Conservation (phyloP, 306 rosid genomes). For the Lathyrus aphaca region DNA sequence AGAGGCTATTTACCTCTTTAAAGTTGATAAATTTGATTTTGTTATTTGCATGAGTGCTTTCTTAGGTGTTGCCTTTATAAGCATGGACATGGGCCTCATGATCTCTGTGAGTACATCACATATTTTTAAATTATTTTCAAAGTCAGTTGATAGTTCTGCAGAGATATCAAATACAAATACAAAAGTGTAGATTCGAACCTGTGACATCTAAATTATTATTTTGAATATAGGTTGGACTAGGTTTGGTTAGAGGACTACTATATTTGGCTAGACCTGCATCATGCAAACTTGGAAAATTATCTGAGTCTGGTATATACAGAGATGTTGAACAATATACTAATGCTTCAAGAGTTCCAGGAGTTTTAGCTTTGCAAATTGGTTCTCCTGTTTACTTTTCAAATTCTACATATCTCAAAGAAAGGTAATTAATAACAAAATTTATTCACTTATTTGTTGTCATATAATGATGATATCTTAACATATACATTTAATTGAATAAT, state of each 20-base stretch:
- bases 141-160: too few relatives aligned
- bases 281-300: constrained; percentile 76
- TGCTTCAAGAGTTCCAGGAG: constrained; percentile 47
- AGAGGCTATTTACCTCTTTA: constrained; percentile 55
- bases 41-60: constrained; percentile 70
- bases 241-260: constrained; percentile 70
- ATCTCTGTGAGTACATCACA: constrained; percentile 59
- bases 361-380: constrained; percentile 71
- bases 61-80: constrained; percentile 57
- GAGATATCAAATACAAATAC: too few relatives aligned
- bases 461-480: neutral
- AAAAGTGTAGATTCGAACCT: too few relatives aligned
- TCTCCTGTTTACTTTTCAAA: constrained; percentile 91
- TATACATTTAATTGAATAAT: neutral
- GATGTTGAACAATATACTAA: constrained; percentile 67
- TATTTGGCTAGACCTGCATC: constrained; percentile 85
- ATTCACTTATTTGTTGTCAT: neutral
- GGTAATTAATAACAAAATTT: constrained; percentile 42
- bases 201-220: neutral
- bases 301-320: constrained; percentile 55
- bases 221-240: constrained; percentile 61
- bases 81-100: constrained; percentile 75
- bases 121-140: too few relatives aligned
- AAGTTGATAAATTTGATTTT: constrained; percentile 87
- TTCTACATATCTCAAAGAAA: constrained; percentile 67